phyloP scores from a whole-genome alignment of 2,329 filamentous ascomycete species.

The Boeremia lycopersici region DNA sequence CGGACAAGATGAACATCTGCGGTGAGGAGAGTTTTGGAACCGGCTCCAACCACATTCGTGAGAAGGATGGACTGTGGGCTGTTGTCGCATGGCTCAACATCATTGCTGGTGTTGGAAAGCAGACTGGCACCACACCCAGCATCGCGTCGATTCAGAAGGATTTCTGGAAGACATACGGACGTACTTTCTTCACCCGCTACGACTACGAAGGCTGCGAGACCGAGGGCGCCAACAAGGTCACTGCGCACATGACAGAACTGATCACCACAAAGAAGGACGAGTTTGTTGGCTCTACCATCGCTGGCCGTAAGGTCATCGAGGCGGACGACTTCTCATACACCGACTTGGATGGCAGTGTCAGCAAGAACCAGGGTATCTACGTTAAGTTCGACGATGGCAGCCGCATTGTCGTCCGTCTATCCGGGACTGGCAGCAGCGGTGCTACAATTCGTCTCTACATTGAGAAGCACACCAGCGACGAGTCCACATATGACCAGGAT shows the following conservation, averaged over 20 bases:
- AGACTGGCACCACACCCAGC: conserved; percentile 80
- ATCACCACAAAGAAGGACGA: conserved; percentile 71
- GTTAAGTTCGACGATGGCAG: conserved; percentile 93
- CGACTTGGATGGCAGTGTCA: conserved; percentile 95
- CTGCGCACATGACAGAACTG: conserved; percentile 77
- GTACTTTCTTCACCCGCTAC: conserved; percentile 98
- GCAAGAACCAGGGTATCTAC: conserved; percentile 94
- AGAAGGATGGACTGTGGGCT: conserved; percentile 99
- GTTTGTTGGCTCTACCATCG: conserved; percentile 83
- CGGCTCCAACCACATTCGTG: conserved; percentile 96
- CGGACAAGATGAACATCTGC: conserved; percentile 99
- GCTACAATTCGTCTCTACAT: conserved; percentile 97
- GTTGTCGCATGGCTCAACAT: conserved; percentile 98
- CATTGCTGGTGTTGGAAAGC: conserved; percentile 88
- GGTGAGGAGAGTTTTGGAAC: conserved; percentile 98
- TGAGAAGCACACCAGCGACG: conserved; percentile 89
- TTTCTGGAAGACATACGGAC: conserved; percentile 95
- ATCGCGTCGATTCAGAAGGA: conserved; percentile 96
- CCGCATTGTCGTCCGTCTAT: conserved; percentile 92
- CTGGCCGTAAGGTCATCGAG: conserved; percentile 81
- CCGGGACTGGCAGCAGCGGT: conserved; percentile 91
- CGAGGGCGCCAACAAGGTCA: conserved; percentile 88
- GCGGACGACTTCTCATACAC: conserved; percentile 98
- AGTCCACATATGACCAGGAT: conserved; percentile 76
- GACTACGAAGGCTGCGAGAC: conserved; percentile 96